These are phyloP conservation scores for Trichoderma reesei DNA, from an alignment of 495 filamentous ascomycete genomes.

Conservation along the genomic window DNA sequence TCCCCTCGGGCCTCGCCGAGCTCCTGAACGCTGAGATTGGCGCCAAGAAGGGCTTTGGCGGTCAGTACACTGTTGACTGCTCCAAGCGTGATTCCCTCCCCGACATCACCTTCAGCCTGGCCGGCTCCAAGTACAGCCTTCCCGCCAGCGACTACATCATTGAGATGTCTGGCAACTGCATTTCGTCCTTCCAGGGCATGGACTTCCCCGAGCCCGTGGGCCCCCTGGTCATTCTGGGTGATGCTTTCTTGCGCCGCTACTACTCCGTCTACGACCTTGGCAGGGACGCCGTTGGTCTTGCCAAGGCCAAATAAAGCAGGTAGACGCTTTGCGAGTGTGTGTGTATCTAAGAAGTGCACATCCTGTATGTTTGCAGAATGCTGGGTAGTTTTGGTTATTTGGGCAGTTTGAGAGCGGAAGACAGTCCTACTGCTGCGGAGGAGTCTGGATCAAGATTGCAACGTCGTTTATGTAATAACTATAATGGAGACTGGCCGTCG, in stretches of 20 bases:
- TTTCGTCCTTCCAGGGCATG: conserved; percentile 97
- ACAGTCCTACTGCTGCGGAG: not conserved
- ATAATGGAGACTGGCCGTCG: not conserved
- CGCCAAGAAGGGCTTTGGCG: conserved; percentile 91
- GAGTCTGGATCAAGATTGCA: conserved; percentile 2
- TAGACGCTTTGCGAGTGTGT: not conserved
- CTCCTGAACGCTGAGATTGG: conserved; percentile 97
- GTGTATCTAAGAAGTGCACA: not conserved
- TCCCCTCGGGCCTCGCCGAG: conserved; percentile 86
- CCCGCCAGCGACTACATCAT: conserved; percentile 87
- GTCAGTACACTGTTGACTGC: conserved; percentile 93
- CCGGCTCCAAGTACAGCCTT: conserved; percentile 86
- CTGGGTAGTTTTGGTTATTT: conserved; percentile 5
- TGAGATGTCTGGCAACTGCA: conserved; percentile 89
- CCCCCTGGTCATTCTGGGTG: conserved; percentile 90
- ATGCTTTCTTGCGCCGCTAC: conserved; percentile 94
- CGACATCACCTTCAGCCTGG: conserved; percentile 79
- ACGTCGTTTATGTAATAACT: conserved; percentile 7
- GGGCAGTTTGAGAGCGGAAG: not conserved
- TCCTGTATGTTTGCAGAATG: not conserved
- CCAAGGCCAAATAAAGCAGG: conserved; percentile 67
- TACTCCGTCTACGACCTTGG: conserved; percentile 95
- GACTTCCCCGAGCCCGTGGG: conserved; percentile 88
- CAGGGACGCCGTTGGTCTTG: conserved; percentile 76
- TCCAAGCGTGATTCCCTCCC: conserved; percentile 69